Evolutionary conservation across 257 asterid species (phyloP).

Genomic region (Scutellaria minor): DNA sequence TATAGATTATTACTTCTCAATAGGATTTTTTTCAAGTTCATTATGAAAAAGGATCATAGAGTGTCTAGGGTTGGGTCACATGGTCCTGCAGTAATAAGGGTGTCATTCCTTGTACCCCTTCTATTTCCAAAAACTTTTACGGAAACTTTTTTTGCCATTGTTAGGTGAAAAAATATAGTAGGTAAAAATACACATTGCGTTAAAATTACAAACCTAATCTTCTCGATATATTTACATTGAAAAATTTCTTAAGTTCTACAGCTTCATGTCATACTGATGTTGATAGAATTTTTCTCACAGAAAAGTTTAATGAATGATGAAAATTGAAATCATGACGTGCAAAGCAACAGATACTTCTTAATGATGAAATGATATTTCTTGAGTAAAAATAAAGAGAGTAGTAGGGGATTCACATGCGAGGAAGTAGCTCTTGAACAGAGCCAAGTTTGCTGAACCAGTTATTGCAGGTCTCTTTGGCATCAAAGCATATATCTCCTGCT

Average conservation of each 20-base stretch:
- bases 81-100: too few species aligned
- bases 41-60: too few species aligned
- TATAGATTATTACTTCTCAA: too few species aligned
- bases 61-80: too few species aligned
- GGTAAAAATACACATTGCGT: background rate
- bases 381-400: slow-evolving; percentile 27
- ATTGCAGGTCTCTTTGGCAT: slow-evolving; percentile 91
- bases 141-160: background rate
- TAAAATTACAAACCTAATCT: slow-evolving; percentile 13
- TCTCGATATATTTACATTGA: slow-evolving; percentile 3
- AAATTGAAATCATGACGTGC: slow-evolving; percentile 18
- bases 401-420: slow-evolving; percentile 78
- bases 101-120: too few species aligned
- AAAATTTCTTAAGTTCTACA: slow-evolving; percentile 5
- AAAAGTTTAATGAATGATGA: background rate
- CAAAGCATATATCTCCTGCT: slow-evolving; percentile 55
- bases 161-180: slow-evolving; percentile 21
- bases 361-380: slow-evolving; percentile 9
- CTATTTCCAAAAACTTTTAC: background rate
- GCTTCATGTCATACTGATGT: slow-evolving; percentile 26
- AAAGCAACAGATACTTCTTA: slow-evolving; percentile 32
- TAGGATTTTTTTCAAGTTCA: too few species aligned
- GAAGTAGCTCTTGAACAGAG: slow-evolving; percentile 75
- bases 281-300: slow-evolving; percentile 1
- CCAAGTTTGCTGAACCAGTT: slow-evolving; percentile 92